These are phyloP conservation scores for Tuber indicum DNA, from an alignment of 495 filamentous ascomycete genomes.

Conservation along the genomic window DNA sequence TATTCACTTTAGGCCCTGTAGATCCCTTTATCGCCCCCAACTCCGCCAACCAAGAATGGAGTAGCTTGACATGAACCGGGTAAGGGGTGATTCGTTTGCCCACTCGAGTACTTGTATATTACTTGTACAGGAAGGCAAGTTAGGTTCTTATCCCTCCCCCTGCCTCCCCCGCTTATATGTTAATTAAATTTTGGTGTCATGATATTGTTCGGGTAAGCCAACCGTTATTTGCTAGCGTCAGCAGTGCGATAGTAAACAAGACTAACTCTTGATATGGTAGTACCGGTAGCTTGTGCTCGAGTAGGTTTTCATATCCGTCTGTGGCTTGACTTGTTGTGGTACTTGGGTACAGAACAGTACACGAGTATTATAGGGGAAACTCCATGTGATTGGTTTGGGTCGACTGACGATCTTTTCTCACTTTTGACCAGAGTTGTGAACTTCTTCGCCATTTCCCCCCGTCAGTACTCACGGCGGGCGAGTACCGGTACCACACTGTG, in stretches of 20 bases:
- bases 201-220: neutral
- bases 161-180: neutral
- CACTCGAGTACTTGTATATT: neutral
- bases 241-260: neutral
- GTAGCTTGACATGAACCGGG: neutral
- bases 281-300: neutral
- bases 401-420: neutral
- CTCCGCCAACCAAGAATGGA: neutral
- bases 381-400: neutral
- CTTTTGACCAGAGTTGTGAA: neutral
- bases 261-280: neutral
- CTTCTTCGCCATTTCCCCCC: neutral
- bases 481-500: neutral
- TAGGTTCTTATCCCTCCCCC: neutral
- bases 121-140: neutral
- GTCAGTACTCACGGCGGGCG: neutral
- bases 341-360: neutral
- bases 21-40: neutral
- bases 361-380: neutral
- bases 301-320: neutral
- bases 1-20: neutral
- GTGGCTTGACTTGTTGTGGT: neutral
- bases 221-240: neutral
- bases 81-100: neutral
- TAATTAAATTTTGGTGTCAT: neutral